Evolutionary conservation across 148 eudicot species (phyloP), one percentile per base, ranked within the genome.

Genomic region (Hydrangea macrophylla): DNA sequence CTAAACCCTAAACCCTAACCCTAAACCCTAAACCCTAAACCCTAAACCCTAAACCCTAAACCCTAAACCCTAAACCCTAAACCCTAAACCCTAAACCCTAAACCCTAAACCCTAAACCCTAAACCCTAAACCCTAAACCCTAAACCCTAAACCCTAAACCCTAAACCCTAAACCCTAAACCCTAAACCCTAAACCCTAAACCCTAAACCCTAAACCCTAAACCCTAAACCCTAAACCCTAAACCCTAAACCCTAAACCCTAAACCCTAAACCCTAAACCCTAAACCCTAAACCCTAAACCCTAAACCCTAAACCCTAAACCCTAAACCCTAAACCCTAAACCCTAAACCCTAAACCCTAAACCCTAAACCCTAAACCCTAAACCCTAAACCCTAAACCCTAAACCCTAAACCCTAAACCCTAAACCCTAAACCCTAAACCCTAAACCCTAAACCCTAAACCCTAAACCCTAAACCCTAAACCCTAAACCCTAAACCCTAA

Each of bases 1-100:
- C 69, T 65, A 51, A 65, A 65, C 69, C 69, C 69, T 65, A 51
- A 65, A 65, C 69, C 69, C 48, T 27, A 65, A 60, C 48, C 69
- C 69, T 58, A 48, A 51, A 48, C 27, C 69, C 58, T 37, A 13
- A 65, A 51, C 27, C 69, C 58, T 58, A 56, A 65, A 60, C 32
- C 32, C 32, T 0, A 6, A 65, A 65, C 11, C 69, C 69, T 37
- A 25, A 65, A 65, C 55, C 69, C 44, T 9, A 60, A 60, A 32
- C 64, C 64, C 44, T 31, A 60, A 60, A 32, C 64, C 64, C 44
- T 33, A 32, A 31, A 60, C 42, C 42, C 44, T 32, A 60, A 60
- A 32, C 64, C 64, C 44, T 31, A 60, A 60, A 32, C 64, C 64
- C 44, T 31, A 60, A 60, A 32, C 64, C 64, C 44, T 31, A 60